Conservation (phyloP, 1,284 basidiomycete genomes). For the Rhodotorula sp. region DNA sequence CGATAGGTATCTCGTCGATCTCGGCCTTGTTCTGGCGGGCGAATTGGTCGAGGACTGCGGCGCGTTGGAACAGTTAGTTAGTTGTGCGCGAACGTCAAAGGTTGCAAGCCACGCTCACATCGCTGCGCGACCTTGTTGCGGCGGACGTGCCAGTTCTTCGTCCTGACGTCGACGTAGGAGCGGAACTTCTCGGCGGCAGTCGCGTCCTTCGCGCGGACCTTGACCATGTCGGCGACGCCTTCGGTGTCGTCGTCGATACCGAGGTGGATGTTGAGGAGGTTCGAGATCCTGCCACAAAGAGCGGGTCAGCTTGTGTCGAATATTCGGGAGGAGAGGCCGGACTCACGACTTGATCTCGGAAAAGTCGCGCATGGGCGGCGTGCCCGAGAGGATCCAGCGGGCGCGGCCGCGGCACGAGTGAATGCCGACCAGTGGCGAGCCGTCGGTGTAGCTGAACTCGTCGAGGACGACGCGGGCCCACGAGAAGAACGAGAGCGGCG, state of each 20-base stretch:
- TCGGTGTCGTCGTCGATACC: conserved; percentile 87
- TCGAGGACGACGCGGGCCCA: conserved; percentile 78
- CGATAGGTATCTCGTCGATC: conserved; percentile 89
- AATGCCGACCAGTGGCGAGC: conserved; percentile 73
- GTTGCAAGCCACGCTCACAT: conserved; percentile 49
- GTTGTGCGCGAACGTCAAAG: neutral
- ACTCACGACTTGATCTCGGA: conserved; percentile 72
- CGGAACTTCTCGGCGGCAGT: conserved; percentile 92
- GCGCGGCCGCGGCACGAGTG: conserved; percentile 73
- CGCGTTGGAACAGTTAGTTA: neutral
- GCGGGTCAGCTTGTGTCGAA: neutral
- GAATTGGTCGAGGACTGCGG: conserved; percentile 43
- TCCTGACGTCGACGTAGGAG: conserved; percentile 92
- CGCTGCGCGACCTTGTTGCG: conserved; percentile 77
- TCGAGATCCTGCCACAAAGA: conserved; percentile 60
- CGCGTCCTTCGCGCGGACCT: conserved; percentile 70
- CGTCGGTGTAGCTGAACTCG: conserved; percentile 90
- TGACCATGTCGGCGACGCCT: conserved; percentile 68
- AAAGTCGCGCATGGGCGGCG: conserved; percentile 89
- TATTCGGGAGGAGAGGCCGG: neutral
- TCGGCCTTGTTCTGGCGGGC: conserved; percentile 81
- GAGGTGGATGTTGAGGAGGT: conserved; percentile 79
- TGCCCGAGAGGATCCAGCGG: conserved; percentile 94
- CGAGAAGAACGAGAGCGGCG: conserved; percentile 81
- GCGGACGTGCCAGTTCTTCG: conserved; percentile 84